Evolutionary conservation across 148 eudicot species (phyloP).

Genomic region (Persicaria tinctoria): DNA sequence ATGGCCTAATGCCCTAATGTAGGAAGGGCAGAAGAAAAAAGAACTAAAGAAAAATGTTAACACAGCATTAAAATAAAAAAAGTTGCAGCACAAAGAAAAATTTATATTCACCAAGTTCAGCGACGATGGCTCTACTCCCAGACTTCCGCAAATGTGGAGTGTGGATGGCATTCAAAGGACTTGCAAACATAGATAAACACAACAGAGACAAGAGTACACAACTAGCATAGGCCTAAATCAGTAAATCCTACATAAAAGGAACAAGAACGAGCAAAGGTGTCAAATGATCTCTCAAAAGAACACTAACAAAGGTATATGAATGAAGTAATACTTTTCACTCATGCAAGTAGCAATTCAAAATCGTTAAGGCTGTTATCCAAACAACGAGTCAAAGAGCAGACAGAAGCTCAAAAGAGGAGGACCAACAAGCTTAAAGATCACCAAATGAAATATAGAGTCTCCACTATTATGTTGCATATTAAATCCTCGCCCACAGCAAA

Average conservation of each 20-base stretch:
- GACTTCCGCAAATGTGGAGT: conserved; percentile 93
- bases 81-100: not conserved
- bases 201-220: conserved; percentile 3
- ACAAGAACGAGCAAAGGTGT: not conserved
- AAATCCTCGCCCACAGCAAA: too few relatives aligned
- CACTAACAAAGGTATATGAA: not conserved
- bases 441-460: not conserved
- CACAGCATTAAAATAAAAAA: not conserved
- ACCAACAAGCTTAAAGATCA: not conserved
- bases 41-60: not conserved
- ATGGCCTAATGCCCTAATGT: not conserved
- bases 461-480: not conserved
- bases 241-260: conserved; percentile 11
- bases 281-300: not conserved
- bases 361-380: not conserved
- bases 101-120: conserved; percentile 47
- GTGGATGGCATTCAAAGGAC: conserved; percentile 37
- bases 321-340: not conserved
- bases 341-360: not conserved
- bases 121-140: conserved; percentile 69
- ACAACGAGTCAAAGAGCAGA: not conserved
- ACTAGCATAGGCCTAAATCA: conserved; percentile 9
- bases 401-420: not conserved
- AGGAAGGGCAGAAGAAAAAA: not conserved
- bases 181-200: conserved; percentile 70